Percentiles rank a stretch among this genome's conserved stretches.
These are phyloP conservation scores for Penicillium sp. DNA, from an alignment of 2,329 filamentous ascomycete species.

Conservation along the genomic window DNA sequence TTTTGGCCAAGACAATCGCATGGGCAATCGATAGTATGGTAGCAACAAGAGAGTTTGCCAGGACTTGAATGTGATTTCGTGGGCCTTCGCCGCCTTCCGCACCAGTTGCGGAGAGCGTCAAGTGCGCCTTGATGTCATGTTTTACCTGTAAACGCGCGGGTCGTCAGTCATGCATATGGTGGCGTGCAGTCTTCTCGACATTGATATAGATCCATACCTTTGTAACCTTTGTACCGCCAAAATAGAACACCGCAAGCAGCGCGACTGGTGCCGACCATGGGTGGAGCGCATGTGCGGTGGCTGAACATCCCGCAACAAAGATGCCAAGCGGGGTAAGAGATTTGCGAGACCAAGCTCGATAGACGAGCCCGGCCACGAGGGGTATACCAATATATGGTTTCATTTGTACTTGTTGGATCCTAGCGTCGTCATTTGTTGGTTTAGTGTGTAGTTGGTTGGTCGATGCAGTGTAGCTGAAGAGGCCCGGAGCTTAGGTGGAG, in stretches of 20 bases:
- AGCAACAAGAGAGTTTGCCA: conserved; percentile 82
- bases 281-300: conserved; percentile 79
- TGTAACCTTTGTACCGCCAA: conserved; percentile 78
- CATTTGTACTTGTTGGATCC: conserved; percentile 29
- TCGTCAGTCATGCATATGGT: background rate
- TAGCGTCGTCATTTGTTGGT: background rate
- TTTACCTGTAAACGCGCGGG: conserved; percentile 63
- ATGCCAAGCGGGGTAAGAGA: conserved; percentile 78
- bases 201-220: conserved; percentile 56
- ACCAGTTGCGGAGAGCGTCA: conserved; percentile 77
- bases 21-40: conserved; percentile 62
- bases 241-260: conserved; percentile 79
- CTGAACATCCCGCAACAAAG: conserved; percentile 69
- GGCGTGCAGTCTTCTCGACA: background rate
- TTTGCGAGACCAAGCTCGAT: conserved; percentile 67
- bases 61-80: conserved; percentile 80
- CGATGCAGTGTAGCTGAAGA: background rate
- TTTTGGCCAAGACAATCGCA: conserved; percentile 41
- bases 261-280: conserved; percentile 92
- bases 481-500: conserved; percentile 19
- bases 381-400: conserved; percentile 46
- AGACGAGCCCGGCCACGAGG: conserved; percentile 58
- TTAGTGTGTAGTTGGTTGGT: background rate
- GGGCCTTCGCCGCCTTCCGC: conserved; percentile 73
- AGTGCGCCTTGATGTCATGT: conserved; percentile 74